Percentiles rank a stretch among this genome's conserved stretches.
phyloP scores from a whole-genome alignment of 164 flowering plant species.

The Sextonia rubra region DNA sequence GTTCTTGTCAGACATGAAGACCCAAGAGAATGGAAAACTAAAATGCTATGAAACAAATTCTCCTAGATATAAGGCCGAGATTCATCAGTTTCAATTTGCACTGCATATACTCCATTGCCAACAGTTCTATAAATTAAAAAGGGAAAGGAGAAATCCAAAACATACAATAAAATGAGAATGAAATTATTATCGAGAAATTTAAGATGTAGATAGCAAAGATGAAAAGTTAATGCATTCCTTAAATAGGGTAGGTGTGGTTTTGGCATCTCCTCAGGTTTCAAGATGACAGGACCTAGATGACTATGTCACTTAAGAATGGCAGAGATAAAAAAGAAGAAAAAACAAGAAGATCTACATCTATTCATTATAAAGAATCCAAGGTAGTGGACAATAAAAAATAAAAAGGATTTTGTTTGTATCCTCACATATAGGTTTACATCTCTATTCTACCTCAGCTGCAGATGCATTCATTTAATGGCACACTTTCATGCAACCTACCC shows the following conservation, averaged over 20 bases:
- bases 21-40: neutral
- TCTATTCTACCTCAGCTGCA: neutral
- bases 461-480: neutral
- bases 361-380: neutral
- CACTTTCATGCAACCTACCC: constrained; percentile 21
- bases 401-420: neutral
- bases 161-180: neutral
- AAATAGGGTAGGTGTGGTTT: neutral
- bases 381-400: neutral
- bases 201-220: neutral
- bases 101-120: neutral
- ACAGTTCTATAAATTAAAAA: too few relatives aligned
- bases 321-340: too few relatives aligned
- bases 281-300: neutral
- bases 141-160: neutral
- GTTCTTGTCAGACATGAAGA: neutral
- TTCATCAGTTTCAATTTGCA: neutral
- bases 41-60: neutral
- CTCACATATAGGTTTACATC: neutral
- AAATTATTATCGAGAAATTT: too few relatives aligned
- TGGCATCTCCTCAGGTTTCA: neutral
- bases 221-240: neutral
- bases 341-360: neutral
- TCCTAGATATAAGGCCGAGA: neutral
- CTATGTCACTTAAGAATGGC: neutral